Evolutionary conservation across 2,329 filamentous ascomycete genomes (phyloP).

Genomic region (Rasamsonia emersonii): DNA sequence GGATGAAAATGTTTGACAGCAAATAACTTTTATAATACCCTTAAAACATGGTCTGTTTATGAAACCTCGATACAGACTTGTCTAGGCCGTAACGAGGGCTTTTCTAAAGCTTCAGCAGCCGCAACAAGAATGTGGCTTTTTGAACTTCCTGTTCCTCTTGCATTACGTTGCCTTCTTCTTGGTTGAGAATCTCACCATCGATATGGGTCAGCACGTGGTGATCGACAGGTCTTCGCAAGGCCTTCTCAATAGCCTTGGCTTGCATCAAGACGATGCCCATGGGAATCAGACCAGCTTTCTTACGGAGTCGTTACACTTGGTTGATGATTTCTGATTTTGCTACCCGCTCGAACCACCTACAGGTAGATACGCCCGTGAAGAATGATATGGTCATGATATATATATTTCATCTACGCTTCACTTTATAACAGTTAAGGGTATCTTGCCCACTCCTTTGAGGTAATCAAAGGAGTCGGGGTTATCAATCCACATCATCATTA

Average conservation of each 20-base stretch:
- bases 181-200: constrained; percentile 48
- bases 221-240: constrained; percentile 66
- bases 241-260: constrained; percentile 62
- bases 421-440: too few species aligned
- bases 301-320: constrained; percentile 82
- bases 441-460: constrained; percentile 2
- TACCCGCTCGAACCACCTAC: constrained; percentile 81
- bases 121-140: constrained; percentile 69
- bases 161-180: constrained; percentile 49
- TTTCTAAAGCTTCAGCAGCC: constrained; percentile 61
- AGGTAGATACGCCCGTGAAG: constrained; percentile 76
- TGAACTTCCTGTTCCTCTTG: constrained; percentile 83
- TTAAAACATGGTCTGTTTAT: too few species aligned
- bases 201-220: constrained; percentile 48
- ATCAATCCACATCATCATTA: constrained; percentile 16
- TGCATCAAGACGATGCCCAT: constrained; percentile 97
- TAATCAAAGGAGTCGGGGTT: constrained; percentile 1
- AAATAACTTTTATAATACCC: too few species aligned
- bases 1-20: too few species aligned
- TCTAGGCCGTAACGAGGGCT: not conserved
- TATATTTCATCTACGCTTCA: constrained; percentile 2
- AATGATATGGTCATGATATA: constrained; percentile 62
- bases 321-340: constrained; percentile 87
- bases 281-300: constrained; percentile 82
- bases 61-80: too few species aligned